Evolutionary conservation across 371 early-diverging fungal species (phyloP), one percentile per base, ranked within the genome.

Genomic region (Actinomortierella wolfii): DNA sequence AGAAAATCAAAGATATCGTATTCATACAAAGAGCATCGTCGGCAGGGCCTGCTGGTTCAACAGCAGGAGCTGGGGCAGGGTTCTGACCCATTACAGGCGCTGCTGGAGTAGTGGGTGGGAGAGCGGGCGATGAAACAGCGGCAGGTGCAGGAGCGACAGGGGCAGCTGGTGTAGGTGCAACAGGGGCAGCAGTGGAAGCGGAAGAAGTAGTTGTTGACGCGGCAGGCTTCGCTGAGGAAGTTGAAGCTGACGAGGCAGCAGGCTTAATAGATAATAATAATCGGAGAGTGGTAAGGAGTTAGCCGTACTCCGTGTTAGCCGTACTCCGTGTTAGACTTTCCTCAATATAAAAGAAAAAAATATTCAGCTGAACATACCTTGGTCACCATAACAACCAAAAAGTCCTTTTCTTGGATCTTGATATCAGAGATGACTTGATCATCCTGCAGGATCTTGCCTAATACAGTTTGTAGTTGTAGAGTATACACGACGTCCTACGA

Each of bases 331-430:
- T n/a, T n/a, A n/a, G n/a, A n/a, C n/a, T n/a, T n/a, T n/a, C n/a
- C n/a, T n/a, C n/a, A n/a, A n/a, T n/a, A n/a, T n/a, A n/a, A n/a
- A n/a, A n/a, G n/a, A n/a, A n/a, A n/a, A n/a, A n/a, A n/a, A n/a
- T n/a, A n/a, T n/a, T n/a, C n/a, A n/a, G n/a, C n/a, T n/a, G n/a
- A 34, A 34, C 54, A 11, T 79, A 92, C 92, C 92, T 97, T 97
- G 58, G 89, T 84, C 15, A 92, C 89, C 97, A 98, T 96, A 4
- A 96, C 81, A 44, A 98, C 97, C 67, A 98, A 74, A 75, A 97
- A 96, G 67, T 94, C 96, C 71, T 88, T 92, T 68, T 97, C 97
- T 20, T 68, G 81, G 61, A 97, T 90, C n/a, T 88, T 84, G 67
- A 84, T 86, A 23, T 89, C 86, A 21, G 80, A 86, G 3, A 98